phyloP scores from a whole-genome alignment of 306 rosid species.

The Hippophae rhamnoides region DNA sequence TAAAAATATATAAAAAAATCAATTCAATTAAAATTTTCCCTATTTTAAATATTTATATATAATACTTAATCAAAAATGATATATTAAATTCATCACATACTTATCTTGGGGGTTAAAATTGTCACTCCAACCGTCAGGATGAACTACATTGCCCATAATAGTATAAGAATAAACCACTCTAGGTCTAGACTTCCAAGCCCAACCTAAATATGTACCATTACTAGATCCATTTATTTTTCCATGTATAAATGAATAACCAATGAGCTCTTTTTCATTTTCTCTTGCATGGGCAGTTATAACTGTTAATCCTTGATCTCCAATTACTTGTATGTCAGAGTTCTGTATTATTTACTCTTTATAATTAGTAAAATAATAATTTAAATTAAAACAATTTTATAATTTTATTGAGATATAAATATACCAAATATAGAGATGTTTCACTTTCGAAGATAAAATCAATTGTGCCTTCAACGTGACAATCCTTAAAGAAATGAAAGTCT shows the following conservation, averaged over 20 bases:
- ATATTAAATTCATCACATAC: slow-evolving; percentile 9
- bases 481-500: slow-evolving; percentile 37
- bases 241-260: slow-evolving; percentile 44
- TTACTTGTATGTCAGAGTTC: slow-evolving; percentile 26
- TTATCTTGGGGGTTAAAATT: slow-evolving; percentile 2
- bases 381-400: neutral
- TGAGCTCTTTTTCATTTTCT: neutral
- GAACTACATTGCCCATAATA: slow-evolving; percentile 17
- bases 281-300: slow-evolving; percentile 47
- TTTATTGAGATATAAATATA: neutral
- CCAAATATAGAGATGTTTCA: slow-evolving; percentile 38
- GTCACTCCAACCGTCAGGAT: slow-evolving; percentile 34
- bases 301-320: slow-evolving; percentile 12
- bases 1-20: too few species aligned
- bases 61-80: too few species aligned
- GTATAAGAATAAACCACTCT: slow-evolving; percentile 38
- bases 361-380: neutral
- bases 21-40: too few species aligned
- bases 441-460: slow-evolving; percentile 36
- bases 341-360: slow-evolving; percentile 1
- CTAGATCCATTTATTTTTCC: slow-evolving; percentile 34
- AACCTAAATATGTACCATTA: slow-evolving; percentile 27
- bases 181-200: slow-evolving; percentile 44
- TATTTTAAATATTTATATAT: too few species aligned
- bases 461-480: slow-evolving; percentile 35